phyloP scores from a whole-genome alignment of 495 filamentous ascomycete species.

The Elasticomyces elasticus region DNA sequence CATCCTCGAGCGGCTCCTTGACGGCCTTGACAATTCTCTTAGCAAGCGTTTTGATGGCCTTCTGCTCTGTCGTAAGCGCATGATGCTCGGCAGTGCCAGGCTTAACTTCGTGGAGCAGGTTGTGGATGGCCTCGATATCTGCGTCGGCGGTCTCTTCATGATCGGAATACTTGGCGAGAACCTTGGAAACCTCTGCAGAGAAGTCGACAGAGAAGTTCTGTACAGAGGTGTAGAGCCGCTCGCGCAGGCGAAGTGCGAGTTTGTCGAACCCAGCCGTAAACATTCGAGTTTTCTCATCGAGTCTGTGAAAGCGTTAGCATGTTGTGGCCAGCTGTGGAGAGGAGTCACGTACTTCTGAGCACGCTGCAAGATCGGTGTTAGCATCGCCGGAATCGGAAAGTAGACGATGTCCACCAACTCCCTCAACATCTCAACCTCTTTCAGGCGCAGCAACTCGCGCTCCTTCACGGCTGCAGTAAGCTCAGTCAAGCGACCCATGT shows the following conservation, averaged over 20 bases:
- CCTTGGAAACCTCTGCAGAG: conserved; percentile 46
- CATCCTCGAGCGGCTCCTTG: conserved; percentile 65
- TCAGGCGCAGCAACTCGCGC: conserved; percentile 63
- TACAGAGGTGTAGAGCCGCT: conserved; percentile 65
- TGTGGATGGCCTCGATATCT: conserved; percentile 43
- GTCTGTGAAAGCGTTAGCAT: conserved; percentile 44
- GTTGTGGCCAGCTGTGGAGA: not conserved
- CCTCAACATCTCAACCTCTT: conserved; percentile 62
- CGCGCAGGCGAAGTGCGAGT: conserved; percentile 55
- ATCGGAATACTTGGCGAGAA: conserved; percentile 27
- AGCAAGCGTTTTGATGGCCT: conserved; percentile 58
- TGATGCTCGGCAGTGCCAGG: conserved; percentile 29
- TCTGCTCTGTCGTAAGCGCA: conserved; percentile 51
- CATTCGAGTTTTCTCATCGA: conserved; percentile 55
- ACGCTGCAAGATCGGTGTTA: conserved; percentile 73
- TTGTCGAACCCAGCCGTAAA: conserved; percentile 56
- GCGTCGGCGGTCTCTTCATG: conserved; percentile 49
- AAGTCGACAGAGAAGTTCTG: conserved; percentile 65
- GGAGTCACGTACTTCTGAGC: conserved; percentile 44
- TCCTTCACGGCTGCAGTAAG: conserved; percentile 59
- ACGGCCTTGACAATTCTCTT: conserved; percentile 77
- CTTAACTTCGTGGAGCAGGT: conserved; percentile 44
- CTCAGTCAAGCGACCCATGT: conserved; percentile 61
- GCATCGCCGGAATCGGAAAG: conserved; percentile 70
- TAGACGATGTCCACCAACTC: conserved; percentile 77